phyloP scores from a whole-genome alignment of 306 rosid genomes.

The Amphicarpaea edgeworthii region DNA sequence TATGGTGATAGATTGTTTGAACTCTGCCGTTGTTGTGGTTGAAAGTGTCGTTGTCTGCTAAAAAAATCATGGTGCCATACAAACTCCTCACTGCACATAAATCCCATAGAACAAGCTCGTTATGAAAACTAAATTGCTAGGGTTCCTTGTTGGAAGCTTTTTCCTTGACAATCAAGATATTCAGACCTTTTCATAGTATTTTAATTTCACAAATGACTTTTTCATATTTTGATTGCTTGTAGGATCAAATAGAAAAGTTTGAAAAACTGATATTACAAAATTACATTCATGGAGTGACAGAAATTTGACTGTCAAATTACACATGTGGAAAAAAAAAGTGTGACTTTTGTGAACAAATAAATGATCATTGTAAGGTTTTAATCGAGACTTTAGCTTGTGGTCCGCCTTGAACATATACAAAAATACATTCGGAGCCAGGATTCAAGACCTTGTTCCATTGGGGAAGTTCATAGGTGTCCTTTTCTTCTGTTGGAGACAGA shows the following conservation, averaged over 20 bases:
- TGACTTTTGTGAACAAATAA: background rate
- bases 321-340: background rate
- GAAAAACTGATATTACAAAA: conserved; percentile 28
- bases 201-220: background rate
- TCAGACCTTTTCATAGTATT: background rate
- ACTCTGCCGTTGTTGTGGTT: background rate
- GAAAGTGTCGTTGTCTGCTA: background rate
- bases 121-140: background rate
- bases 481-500: conserved; percentile 63
- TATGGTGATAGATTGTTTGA: background rate
- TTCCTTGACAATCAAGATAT: background rate
- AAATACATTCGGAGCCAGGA: conserved; percentile 66
- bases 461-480: conserved; percentile 74
- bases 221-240: background rate
- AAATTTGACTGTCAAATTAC: conserved; percentile 28
- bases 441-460: conserved; percentile 65
- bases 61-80: background rate
- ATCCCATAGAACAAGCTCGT: too few relatives aligned
- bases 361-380: conserved; percentile 61
- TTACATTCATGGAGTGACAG: conserved; percentile 34
- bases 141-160: background rate
- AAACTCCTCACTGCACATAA: background rate
- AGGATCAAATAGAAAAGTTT: background rate
- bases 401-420: conserved; percentile 85
- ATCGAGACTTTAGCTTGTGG: conserved; percentile 75